Base-by-base conservation (phyloP, 1,284 basidiomycete species). In the Marasmius sp. region DNA sequence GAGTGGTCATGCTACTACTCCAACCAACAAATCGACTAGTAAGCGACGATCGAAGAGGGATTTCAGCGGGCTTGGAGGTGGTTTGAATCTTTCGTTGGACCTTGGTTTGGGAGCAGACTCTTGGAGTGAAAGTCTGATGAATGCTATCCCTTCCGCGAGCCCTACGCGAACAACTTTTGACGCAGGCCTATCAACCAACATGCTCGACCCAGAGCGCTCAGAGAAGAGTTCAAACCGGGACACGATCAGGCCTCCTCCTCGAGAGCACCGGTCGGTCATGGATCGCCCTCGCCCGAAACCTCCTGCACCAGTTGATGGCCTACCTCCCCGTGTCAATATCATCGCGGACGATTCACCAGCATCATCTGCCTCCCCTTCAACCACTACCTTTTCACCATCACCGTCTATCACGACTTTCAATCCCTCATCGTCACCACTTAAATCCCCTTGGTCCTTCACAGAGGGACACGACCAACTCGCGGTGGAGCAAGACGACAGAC, bases 291-390 rank as follows among this genome's bases (percentile, higher is more conserved):
- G 41, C 10, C 48, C 45, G 45, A 48, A 49, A 49, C 52, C 57
- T 36, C 45, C 48, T 34, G 57, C 43, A 33, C 48, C 57, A 16
- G 43, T 47, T 3, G 8, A 10, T 27, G 48, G 57, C 36, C n/a
- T 49, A 10, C 52, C 52, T 7, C 52, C 52, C 11, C 52, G 52
- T 14, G 52, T 58, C 22, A 7, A 48, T 49, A 47, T 58, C 27
- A 58, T 34, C 37, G 43, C 57, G 18, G 45, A 48, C 41, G 52
- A 54, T 34, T 48, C 48, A 20, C 36, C 58, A 48, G 43, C 48
- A 12, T 54, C 61, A 7, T 39, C 58, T 49, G 58, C 61, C 20
- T 62, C 61, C 12, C 61, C 61, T 36, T 54, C 34, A 45, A 62
- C 52, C 34, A 51, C 57, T 14, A 53, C 58, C 2, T 62, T 62